Percentiles rank a stretch among this genome's conserved stretches.
These are phyloP conservation scores for Cladophialophora carrionii DNA, from an alignment of 2,329 filamentous ascomycete species.

Conservation along the genomic window DNA sequence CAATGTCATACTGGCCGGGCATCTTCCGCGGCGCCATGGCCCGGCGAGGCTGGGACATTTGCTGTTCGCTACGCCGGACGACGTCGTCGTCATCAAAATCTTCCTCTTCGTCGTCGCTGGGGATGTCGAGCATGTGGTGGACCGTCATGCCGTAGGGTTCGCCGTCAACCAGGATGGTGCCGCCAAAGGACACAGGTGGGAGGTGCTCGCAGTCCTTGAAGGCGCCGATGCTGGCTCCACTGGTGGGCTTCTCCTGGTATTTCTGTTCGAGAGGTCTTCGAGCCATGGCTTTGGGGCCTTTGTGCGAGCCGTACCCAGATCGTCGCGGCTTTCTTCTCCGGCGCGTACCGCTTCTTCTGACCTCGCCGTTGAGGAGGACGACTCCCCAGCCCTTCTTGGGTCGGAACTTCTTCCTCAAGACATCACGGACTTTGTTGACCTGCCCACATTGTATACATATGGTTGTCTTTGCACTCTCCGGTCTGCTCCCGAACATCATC, in stretches of 20 bases:
- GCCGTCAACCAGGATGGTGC: conserved; percentile 80
- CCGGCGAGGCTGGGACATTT: conserved; percentile 43
- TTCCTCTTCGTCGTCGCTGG: conserved; percentile 59
- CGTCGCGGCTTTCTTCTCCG: conserved; percentile 30
- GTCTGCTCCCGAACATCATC: conserved; percentile 62
- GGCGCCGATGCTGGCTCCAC: conserved; percentile 90
- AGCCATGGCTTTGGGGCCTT: conserved; percentile 19
- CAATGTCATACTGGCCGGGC: conserved; percentile 39
- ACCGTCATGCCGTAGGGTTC: conserved; percentile 92
- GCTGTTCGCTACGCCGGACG: conserved; percentile 38
- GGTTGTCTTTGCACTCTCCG: conserved; percentile 62
- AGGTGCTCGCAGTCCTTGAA: conserved; percentile 84
- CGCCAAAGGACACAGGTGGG: conserved; percentile 88
- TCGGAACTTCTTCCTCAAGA: conserved; percentile 61
- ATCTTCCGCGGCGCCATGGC: conserved; percentile 49
- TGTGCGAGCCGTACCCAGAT: conserved; percentile 28
- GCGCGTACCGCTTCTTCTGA: conserved; percentile 56
- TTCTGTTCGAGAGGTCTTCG: conserved; percentile 61
- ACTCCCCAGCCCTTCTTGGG: conserved; percentile 61
- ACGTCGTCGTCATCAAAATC: conserved; percentile 47
- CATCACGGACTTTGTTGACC: conserved; percentile 59
- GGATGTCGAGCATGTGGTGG: conserved; percentile 85
- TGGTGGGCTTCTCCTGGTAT: conserved; percentile 76
- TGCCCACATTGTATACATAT: conserved; percentile 64
- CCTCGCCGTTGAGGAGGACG: conserved; percentile 63